These are phyloP conservation scores for Tieghemiomyces parasiticus DNA, from an alignment of 192 early-diverging fungal genomes.

Conservation along the genomic window DNA sequence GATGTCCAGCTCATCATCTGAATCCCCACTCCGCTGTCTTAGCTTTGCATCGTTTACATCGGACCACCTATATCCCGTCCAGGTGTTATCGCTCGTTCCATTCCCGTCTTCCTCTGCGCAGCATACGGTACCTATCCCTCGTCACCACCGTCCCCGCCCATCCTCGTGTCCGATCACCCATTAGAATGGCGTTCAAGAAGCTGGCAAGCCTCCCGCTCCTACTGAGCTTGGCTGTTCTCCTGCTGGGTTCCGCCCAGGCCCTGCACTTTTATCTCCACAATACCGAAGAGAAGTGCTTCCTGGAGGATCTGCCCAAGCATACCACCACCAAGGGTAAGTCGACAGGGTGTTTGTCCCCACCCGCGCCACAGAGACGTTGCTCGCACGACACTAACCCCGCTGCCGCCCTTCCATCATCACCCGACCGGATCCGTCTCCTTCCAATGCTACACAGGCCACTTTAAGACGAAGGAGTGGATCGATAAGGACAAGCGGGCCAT, in stretches of 20 bases:
- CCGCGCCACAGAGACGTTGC: too few relatives aligned
- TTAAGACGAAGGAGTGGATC: slow-evolving; percentile 71
- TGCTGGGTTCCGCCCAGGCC: slow-evolving; percentile 23
- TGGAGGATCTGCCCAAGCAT: slow-evolving; percentile 85
- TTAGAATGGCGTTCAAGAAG: too few relatives aligned
- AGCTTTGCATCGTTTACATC: too few relatives aligned
- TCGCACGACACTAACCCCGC: slow-evolving; percentile 1
- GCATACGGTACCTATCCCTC: too few relatives aligned
- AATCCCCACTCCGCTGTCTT: too few relatives aligned
- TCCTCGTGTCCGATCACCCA: too few relatives aligned
- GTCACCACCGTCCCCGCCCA: too few relatives aligned
- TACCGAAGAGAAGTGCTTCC: slow-evolving; percentile 76
- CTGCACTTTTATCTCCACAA: slow-evolving; percentile 92
- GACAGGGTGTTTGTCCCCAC: neutral
- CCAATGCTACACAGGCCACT: slow-evolving; percentile 35
- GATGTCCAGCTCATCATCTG: too few relatives aligned
- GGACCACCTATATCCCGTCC: too few relatives aligned
- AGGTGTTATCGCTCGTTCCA: too few relatives aligned
- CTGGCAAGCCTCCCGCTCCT: slow-evolving; percentile 12
- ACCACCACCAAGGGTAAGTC: slow-evolving; percentile 62
- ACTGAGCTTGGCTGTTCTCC: slow-evolving; percentile 12
- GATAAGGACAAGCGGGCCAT: slow-evolving; percentile 39
- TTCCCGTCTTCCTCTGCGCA: too few relatives aligned
- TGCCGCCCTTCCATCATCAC: neutral
- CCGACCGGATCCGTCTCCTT: neutral